Evolutionary conservation across 2,329 filamentous ascomycete species (phyloP).

Genomic region (Alternaria viburni): DNA sequence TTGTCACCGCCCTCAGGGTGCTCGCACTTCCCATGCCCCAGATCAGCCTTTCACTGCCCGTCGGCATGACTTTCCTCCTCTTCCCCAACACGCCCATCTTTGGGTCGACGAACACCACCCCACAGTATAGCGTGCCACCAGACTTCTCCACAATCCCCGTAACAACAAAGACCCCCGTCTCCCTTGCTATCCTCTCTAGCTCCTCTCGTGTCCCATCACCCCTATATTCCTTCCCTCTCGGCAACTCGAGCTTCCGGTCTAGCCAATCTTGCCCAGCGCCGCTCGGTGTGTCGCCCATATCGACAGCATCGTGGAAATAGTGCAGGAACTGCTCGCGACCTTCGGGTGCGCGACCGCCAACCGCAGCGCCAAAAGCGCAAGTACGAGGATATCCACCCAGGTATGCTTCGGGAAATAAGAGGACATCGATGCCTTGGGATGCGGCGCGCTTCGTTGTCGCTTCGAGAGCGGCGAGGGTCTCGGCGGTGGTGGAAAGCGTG

Average conservation of each 20-base stretch:
- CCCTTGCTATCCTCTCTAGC: constrained; percentile 75
- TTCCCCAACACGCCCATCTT: constrained; percentile 76
- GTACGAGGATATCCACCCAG: constrained; percentile 90
- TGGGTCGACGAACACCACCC: constrained; percentile 82
- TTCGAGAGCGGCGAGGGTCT: constrained; percentile 72
- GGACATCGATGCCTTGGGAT: constrained; percentile 65
- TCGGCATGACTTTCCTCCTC: constrained; percentile 92
- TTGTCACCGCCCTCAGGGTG: constrained; percentile 79
- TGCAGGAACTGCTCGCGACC: constrained; percentile 82
- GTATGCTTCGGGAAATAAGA: constrained; percentile 92
- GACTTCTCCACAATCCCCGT: constrained; percentile 79
- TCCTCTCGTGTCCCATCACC: constrained; percentile 81
- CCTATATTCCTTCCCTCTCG: constrained; percentile 55
- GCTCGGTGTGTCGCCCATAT: constrained; percentile 77
- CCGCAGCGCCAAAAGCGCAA: constrained; percentile 74
- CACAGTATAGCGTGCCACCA: constrained; percentile 84
- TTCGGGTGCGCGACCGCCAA: constrained; percentile 70
- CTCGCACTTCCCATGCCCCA: constrained; percentile 86
- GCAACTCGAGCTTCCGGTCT: constrained; percentile 62
- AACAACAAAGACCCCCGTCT: constrained; percentile 82
- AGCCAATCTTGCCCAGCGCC: constrained; percentile 79
- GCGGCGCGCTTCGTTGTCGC: constrained; percentile 69
- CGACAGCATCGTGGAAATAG: constrained; percentile 80
- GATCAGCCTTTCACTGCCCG: constrained; percentile 79
- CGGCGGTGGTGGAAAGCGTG: constrained; percentile 54